Percentiles rank a stretch among this genome's conserved stretches.
phyloP scores from a whole-genome alignment of 164 flowering plant genomes.

The Piper longum region DNA sequence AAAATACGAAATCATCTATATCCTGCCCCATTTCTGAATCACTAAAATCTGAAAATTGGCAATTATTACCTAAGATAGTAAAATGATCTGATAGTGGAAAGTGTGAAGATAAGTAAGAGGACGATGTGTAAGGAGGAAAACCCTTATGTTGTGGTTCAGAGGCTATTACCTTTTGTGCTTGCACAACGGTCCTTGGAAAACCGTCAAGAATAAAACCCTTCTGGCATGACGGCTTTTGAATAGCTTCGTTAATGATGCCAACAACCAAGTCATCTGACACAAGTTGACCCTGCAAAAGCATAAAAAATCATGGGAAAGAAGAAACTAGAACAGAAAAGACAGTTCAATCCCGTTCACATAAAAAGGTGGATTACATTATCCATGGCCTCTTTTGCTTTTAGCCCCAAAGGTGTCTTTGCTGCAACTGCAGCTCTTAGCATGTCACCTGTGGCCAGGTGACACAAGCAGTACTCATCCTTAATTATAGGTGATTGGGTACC shows the following conservation, averaged over 20 bases:
- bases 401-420: conserved; percentile 91
- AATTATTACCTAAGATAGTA: too few species aligned
- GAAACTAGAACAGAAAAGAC: background rate
- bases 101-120: background rate
- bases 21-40: background rate
- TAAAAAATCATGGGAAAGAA: background rate
- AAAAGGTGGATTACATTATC: conserved; percentile 41
- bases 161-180: conserved; percentile 80
- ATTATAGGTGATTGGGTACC: conserved; percentile 96
- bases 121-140: background rate
- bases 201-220: conserved; percentile 98
- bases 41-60: too few species aligned
- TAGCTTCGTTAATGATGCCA: conserved; percentile 87
- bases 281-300: conserved; percentile 64
- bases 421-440: conserved; percentile 97
- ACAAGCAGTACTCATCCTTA: conserved; percentile 93
- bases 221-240: conserved; percentile 82
- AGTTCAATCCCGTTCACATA: background rate
- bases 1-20: background rate
- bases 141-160: too few species aligned
- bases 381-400: conserved; percentile 96
- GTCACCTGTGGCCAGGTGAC: conserved; percentile 98
- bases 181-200: conserved; percentile 85
- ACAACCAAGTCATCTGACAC: conserved; percentile 95
- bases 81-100: background rate